Evolutionary conservation across 768 basidiomycete genomes (phyloP).

Genomic region (Russula sp.): DNA sequence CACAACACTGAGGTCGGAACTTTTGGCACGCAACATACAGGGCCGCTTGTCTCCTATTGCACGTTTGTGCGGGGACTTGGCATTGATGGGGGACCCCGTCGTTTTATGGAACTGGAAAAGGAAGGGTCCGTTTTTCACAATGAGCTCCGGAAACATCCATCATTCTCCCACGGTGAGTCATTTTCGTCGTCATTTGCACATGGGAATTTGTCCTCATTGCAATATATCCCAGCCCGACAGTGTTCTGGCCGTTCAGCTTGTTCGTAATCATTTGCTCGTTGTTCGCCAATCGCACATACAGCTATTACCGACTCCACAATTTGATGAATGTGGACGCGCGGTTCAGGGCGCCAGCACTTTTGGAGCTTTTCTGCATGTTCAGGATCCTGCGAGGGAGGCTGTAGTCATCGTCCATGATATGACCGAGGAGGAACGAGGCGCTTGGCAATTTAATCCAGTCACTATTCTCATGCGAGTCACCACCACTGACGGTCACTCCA

Average conservation of each 20-base stretch:
- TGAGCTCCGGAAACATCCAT: slow-evolving; percentile 25
- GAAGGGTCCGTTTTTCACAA: slow-evolving; percentile 19
- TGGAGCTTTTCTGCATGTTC: slow-evolving; percentile 30
- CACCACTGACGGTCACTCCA: slow-evolving; percentile 31
- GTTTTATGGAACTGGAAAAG: slow-evolving; percentile 29
- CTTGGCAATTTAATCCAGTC: slow-evolving; percentile 38
- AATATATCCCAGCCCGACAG: slow-evolving; percentile 25
- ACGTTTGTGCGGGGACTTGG: slow-evolving; percentile 27
- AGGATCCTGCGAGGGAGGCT: slow-evolving; percentile 33
- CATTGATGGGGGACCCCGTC: slow-evolving; percentile 28
- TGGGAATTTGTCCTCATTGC: not conserved
- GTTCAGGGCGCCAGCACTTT: slow-evolving; percentile 14
- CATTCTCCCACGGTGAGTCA: slow-evolving; percentile 28
- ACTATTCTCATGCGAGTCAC: slow-evolving; percentile 35
- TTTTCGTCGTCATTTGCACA: not conserved
- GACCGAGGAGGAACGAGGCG: slow-evolving; percentile 29
- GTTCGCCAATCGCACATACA: slow-evolving; percentile 35
- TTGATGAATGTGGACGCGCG: slow-evolving; percentile 22
- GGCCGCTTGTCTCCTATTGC: slow-evolving; percentile 21
- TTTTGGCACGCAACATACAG: slow-evolving; percentile 9
- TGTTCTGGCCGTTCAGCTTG: slow-evolving; percentile 34
- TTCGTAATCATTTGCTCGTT: slow-evolving; percentile 35
- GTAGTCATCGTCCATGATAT: slow-evolving; percentile 33
- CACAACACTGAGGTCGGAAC: slow-evolving; percentile 15
- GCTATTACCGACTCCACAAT: slow-evolving; percentile 31